Evolutionary conservation across 2,329 filamentous ascomycete species (phyloP).

Genomic region (Phialemonium atrogriseum): DNA sequence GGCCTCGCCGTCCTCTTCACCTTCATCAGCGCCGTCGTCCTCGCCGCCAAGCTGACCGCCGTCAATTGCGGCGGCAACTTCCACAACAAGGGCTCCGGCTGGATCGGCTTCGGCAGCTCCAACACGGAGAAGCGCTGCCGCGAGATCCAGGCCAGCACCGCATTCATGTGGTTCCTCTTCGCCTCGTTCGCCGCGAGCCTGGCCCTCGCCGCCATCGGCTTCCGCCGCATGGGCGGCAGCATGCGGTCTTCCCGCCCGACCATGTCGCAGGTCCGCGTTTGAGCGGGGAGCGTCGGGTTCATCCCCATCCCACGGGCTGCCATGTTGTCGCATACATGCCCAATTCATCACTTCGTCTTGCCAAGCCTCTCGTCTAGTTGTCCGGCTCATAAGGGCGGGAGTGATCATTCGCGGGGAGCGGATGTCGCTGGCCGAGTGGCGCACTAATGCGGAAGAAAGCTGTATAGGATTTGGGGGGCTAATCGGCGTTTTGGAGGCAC

Average conservation of each 20-base stretch:
- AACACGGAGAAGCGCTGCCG: conserved; percentile 59
- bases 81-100: conserved; percentile 29
- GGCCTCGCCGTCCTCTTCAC: conserved; percentile 55
- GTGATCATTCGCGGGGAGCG: too few species aligned
- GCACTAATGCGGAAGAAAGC: too few species aligned
- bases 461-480: too few species aligned
- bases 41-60: conserved; percentile 59
- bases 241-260: conserved; percentile 34
- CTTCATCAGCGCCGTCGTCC: conserved; percentile 61
- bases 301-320: too few species aligned
- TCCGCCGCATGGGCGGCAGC: conserved; percentile 41
- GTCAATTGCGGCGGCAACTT: conserved; percentile 55
- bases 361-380: too few species aligned
- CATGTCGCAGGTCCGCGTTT: conserved; percentile 51
- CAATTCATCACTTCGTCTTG: too few species aligned
- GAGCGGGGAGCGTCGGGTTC: conserved; percentile 16
- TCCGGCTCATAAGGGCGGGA: too few species aligned
- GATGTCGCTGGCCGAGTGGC: too few species aligned
- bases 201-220: conserved; percentile 45
- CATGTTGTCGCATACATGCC: too few species aligned
- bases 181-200: conserved; percentile 49
- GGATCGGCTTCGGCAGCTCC: conserved; percentile 54
- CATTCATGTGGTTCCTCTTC: conserved; percentile 76
- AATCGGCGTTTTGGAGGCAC: too few species aligned
- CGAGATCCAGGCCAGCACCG: conserved; percentile 65